Percentiles rank a stretch among this genome's conserved stretches.
Conservation (phyloP, 163 green algal genomes). For the Smithsoniella earleae region DNA sequence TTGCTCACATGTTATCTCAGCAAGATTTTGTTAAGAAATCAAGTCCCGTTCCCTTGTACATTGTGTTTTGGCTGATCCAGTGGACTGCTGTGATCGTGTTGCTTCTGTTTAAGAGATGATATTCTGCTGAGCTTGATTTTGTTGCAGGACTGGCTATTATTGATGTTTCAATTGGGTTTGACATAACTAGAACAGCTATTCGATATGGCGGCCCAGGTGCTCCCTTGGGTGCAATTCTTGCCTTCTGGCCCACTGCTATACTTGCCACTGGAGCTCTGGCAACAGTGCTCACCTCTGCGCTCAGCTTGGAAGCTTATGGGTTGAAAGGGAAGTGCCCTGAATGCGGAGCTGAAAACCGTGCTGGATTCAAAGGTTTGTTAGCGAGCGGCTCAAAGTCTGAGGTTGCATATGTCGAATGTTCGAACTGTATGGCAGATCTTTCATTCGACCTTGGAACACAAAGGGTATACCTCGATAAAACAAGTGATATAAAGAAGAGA, state of each 20-base stretch:
- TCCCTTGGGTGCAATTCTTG: neutral
- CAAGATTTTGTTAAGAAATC: no score
- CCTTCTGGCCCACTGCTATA: slow-evolving; percentile 3
- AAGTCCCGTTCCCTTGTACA: no score
- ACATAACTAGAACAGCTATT: slow-evolving; percentile 8
- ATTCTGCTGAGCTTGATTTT: no score
- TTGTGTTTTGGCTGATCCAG: no score
- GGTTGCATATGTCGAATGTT: neutral
- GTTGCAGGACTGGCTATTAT: neutral
- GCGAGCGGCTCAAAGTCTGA: neutral
- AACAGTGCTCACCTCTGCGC: slow-evolving; percentile 12
- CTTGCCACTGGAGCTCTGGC: neutral
- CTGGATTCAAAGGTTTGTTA: neutral
- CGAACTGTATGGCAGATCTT: slow-evolving; percentile 29
- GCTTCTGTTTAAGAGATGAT: no score
- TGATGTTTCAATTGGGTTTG: slow-evolving; percentile 15
- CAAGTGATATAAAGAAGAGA: neutral
- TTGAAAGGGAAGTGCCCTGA: slow-evolving; percentile 15
- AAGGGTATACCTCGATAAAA: neutral
- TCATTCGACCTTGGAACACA: neutral
- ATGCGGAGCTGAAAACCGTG: neutral
- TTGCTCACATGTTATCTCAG: no score
- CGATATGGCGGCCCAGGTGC: slow-evolving; percentile 21
- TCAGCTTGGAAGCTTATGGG: neutral
- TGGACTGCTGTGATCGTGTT: no score